Evolutionary conservation across 192 early-diverging fungal species (phyloP).

Genomic region (Linnemannia exigua): DNA sequence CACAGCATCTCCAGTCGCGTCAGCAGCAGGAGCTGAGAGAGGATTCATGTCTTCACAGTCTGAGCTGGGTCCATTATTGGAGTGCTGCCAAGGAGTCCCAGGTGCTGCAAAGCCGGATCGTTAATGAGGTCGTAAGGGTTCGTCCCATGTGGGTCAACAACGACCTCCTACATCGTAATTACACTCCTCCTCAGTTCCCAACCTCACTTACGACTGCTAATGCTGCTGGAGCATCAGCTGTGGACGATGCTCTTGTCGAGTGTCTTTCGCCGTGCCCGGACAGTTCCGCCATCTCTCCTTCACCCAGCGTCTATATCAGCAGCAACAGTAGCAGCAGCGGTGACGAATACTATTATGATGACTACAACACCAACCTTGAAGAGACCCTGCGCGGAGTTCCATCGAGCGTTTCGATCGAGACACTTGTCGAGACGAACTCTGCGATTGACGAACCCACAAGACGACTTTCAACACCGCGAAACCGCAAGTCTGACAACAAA

Average conservation of each 20-base stretch:
- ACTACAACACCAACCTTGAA: not conserved
- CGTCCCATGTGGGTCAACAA: constrained; percentile 54
- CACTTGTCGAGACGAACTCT: constrained; percentile 14
- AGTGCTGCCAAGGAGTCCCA: constrained; percentile 55
- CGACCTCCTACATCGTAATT: constrained; percentile 45
- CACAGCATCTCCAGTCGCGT: constrained; percentile 39
- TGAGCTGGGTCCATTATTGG: constrained; percentile 56
- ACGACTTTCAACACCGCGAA: not conserved
- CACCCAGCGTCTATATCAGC: constrained; percentile 24
- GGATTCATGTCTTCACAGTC: constrained; percentile 36
- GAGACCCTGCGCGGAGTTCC: constrained; percentile 20
- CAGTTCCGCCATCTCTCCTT: not conserved
- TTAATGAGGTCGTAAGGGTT: constrained; percentile 47
- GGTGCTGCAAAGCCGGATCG: constrained; percentile 51
- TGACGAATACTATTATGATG: too few relatives aligned
- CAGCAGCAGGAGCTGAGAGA: constrained; percentile 44
- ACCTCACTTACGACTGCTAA: not conserved
- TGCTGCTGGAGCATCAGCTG: not conserved
- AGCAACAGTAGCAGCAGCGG: not conserved
- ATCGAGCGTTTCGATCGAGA: constrained; percentile 31
- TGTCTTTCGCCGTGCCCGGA: not conserved
- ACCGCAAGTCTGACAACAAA: not conserved
- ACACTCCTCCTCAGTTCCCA: not conserved
- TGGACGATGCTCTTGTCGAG: not conserved
- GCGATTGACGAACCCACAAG: not conserved